phyloP scores from a whole-genome alignment of 225 moss, liverwort and hornwort genomes.

The Pseudisothecium myosuroides region DNA sequence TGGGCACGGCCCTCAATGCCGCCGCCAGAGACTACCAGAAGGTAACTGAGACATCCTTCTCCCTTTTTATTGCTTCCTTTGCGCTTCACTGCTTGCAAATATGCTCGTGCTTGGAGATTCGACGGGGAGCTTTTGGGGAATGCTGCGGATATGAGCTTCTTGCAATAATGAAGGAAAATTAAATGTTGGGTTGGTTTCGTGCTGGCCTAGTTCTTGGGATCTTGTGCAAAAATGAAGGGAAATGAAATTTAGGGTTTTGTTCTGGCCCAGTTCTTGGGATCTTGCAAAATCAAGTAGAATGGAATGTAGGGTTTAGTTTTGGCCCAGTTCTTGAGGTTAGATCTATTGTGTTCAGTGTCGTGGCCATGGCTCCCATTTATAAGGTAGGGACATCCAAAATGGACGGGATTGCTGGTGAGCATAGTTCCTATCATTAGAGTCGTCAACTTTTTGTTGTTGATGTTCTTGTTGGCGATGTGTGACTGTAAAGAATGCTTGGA shows the following conservation, averaged over 20 bases:
- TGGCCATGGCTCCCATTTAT: neutral
- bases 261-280: neutral
- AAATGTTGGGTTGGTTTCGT: neutral
- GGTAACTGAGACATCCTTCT: neutral
- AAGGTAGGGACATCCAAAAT: too few species aligned
- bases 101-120: neutral
- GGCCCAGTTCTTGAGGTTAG: neutral
- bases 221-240: neutral
- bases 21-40: conserved; percentile 93
- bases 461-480: neutral
- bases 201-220: neutral
- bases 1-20: conserved; percentile 81
- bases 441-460: neutral
- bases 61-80: neutral
- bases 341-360: neutral
- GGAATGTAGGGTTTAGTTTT: neutral
- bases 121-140: neutral
- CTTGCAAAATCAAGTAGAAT: neutral
- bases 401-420: neutral
- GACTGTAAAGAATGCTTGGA: neutral
- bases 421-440: neutral
- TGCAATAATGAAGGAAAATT: neutral
- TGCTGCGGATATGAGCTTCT: neutral
- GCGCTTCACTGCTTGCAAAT: neutral
- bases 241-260: neutral